These are phyloP conservation scores for Brasilioporus rufonigricans DNA, from an alignment of 768 basidiomycete species.

Conservation along the genomic window DNA sequence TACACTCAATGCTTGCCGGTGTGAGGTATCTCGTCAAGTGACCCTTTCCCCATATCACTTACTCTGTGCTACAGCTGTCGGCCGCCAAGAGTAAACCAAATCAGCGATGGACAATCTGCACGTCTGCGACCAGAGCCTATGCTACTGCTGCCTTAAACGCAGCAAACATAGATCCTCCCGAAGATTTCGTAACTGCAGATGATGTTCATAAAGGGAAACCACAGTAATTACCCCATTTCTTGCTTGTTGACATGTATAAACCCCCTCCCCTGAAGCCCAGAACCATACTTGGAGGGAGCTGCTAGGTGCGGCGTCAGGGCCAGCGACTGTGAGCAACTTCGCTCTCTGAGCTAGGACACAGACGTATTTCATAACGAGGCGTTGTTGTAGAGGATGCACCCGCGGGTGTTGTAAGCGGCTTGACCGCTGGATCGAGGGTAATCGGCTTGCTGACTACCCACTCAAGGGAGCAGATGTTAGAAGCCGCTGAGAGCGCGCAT, in stretches of 20 bases:
- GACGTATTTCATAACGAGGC: slow-evolving; percentile 39
- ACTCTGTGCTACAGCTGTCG: slow-evolving; percentile 27
- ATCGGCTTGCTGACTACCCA: slow-evolving; percentile 85
- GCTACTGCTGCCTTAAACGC: slow-evolving; percentile 67
- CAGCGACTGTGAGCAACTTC: slow-evolving; percentile 19
- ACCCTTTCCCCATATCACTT: neutral
- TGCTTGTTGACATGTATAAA: neutral
- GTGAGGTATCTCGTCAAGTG: slow-evolving; percentile 31
- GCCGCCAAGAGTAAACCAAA: slow-evolving; percentile 39
- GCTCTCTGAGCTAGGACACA: neutral
- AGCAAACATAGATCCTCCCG: slow-evolving; percentile 66
- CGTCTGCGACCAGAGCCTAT: slow-evolving; percentile 77
- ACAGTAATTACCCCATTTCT: slow-evolving; percentile 36
- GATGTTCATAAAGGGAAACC: slow-evolving; percentile 85
- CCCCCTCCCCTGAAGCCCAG: slow-evolving; percentile 49
- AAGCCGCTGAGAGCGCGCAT: slow-evolving; percentile 47
- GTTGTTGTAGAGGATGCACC: slow-evolving; percentile 94
- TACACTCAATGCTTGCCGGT: slow-evolving; percentile 52
- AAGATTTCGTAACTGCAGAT: slow-evolving; percentile 79
- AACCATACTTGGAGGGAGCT: slow-evolving; percentile 89
- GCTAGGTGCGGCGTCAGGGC: slow-evolving; percentile 63
- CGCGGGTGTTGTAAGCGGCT: slow-evolving; percentile 75
- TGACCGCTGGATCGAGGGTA: slow-evolving; percentile 80
- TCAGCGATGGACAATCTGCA: slow-evolving; percentile 85
- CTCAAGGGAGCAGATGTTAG: slow-evolving; percentile 62